Evolutionary conservation across 2,329 filamentous ascomycete genomes (phyloP).

Genomic region (Aspergillus versicolor): DNA sequence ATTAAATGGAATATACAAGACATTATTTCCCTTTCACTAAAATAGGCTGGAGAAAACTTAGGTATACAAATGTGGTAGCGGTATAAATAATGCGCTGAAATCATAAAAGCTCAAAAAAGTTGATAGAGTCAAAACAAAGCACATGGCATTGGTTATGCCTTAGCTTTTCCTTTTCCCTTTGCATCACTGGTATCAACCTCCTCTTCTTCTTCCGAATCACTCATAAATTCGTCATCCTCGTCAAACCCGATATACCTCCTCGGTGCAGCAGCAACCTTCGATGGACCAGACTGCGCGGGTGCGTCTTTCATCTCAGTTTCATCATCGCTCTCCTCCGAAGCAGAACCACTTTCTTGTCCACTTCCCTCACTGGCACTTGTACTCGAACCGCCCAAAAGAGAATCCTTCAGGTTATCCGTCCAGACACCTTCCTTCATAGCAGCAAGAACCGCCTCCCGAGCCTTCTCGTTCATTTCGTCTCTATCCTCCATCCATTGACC

Average conservation of each 20-base stretch:
- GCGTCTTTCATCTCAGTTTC: conserved; percentile 35
- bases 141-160: conserved; percentile 22
- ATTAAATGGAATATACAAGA: background rate
- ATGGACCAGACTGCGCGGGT: conserved; percentile 27
- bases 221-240: conserved; percentile 49
- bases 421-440: conserved; percentile 64
- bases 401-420: conserved; percentile 43
- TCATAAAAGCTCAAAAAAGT: conserved; percentile 5
- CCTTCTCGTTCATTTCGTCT: conserved; percentile 83
- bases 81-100: conserved; percentile 1
- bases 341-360: conserved; percentile 30
- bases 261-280: conserved; percentile 24
- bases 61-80: background rate
- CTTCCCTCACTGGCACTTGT: conserved; percentile 43
- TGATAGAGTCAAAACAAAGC: background rate
- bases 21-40: background rate
- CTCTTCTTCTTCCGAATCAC: conserved; percentile 41
- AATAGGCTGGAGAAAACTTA: background rate
- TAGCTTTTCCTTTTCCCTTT: conserved; percentile 38
- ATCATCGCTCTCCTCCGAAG: conserved; percentile 38
- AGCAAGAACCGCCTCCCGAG: conserved; percentile 71
- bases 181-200: conserved; percentile 20
- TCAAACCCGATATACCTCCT: conserved; percentile 49
- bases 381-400: conserved; percentile 35
- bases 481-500: conserved; percentile 95